These are phyloP conservation scores for Hemileccinum rubropunctum DNA, from an alignment of 768 basidiomycete genomes.

Conservation along the genomic window DNA sequence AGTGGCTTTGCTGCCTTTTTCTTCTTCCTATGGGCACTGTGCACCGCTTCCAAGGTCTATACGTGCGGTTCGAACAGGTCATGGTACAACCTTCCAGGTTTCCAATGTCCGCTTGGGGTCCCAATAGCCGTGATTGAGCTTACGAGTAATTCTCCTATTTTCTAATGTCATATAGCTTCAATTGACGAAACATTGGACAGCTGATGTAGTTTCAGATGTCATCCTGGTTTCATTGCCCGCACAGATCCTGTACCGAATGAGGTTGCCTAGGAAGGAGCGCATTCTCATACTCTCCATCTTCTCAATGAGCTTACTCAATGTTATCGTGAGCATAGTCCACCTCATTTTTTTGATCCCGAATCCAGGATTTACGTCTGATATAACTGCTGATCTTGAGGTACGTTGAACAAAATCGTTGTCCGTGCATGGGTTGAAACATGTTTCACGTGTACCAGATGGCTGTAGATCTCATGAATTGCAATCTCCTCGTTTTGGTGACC, in stretches of 20 bases:
- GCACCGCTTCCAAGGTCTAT: constrained; percentile 6
- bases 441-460: constrained; percentile 10
- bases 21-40: constrained; percentile 9
- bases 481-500: constrained; percentile 18
- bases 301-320: constrained; percentile 9
- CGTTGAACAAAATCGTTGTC: background rate
- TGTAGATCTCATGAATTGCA: constrained; percentile 13
- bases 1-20: constrained; percentile 2
- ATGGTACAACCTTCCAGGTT: constrained; percentile 3
- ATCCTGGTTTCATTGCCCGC: constrained; percentile 10
- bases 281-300: constrained; percentile 11
- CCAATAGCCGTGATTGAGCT: constrained; percentile 3
- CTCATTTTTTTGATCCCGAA: constrained; percentile 11
- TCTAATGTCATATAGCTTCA: background rate
- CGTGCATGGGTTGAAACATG: background rate
- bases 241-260: constrained; percentile 6
- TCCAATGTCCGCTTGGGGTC: constrained; percentile 4
- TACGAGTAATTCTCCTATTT: background rate
- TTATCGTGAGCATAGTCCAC: constrained; percentile 11
- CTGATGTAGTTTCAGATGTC: constrained; percentile 8
- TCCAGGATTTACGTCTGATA: constrained; percentile 3
- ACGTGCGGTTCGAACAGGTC: constrained; percentile 7
- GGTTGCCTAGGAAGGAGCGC: constrained; percentile 5
- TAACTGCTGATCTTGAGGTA: constrained; percentile 17
- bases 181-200: constrained; percentile 5